phyloP scores from a whole-genome alignment of 768 basidiomycete species.

The Suillus discolor region DNA sequence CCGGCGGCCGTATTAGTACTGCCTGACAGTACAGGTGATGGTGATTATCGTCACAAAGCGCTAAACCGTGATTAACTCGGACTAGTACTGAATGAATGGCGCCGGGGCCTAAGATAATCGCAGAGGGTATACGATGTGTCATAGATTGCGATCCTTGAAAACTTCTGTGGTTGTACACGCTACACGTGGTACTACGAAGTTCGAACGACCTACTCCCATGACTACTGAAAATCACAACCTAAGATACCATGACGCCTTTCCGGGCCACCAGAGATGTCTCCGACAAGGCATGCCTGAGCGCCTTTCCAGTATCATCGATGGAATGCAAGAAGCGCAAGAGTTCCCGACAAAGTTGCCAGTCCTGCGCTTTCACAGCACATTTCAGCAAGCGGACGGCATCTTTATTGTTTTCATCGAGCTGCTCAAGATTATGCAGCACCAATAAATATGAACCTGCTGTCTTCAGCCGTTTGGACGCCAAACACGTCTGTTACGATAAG shows the following conservation, averaged over 20 bases:
- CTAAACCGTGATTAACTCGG: not conserved
- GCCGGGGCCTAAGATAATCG: not conserved
- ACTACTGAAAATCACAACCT: slow-evolving; percentile 2
- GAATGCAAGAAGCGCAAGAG: slow-evolving; percentile 90
- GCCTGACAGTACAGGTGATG: no score
- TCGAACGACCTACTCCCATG: not conserved
- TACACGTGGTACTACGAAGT: not conserved
- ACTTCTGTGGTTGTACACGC: not conserved
- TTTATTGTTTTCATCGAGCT: slow-evolving; percentile 72
- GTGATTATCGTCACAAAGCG: not conserved
- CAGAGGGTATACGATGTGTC: not conserved
- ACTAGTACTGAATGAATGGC: not conserved
- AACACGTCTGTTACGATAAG: slow-evolving; percentile 60
- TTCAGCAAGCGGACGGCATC: slow-evolving; percentile 83
- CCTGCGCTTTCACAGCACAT: slow-evolving; percentile 72
- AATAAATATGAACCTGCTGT: slow-evolving; percentile 93
- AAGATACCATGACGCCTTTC: not conserved
- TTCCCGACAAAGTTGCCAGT: slow-evolving; percentile 92
- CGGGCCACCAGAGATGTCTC: slow-evolving; percentile 44
- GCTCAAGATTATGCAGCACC: slow-evolving; percentile 92
- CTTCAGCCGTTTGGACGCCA: slow-evolving; percentile 70
- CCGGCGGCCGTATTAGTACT: no score
- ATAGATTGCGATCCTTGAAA: not conserved
- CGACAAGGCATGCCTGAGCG: slow-evolving; percentile 61
- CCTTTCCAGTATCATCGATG: slow-evolving; percentile 83